Evolutionary conservation across 768 basidiomycete genomes (phyloP).

Genomic region (Trichaptum fuscoviolaceum): DNA sequence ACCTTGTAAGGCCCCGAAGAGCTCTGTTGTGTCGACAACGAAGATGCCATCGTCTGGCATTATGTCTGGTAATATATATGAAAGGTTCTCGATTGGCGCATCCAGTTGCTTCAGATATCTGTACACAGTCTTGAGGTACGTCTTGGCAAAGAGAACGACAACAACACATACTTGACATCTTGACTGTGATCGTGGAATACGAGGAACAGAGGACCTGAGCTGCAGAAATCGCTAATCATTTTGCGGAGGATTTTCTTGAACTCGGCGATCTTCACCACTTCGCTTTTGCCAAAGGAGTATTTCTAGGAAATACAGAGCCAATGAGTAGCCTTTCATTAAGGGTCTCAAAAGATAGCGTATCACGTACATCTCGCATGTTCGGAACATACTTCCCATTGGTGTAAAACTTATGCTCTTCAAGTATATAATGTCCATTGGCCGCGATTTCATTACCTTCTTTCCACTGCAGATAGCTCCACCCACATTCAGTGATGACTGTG

Average conservation of each 20-base stretch:
- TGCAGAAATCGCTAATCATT: constrained; percentile 35
- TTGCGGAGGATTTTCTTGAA: constrained; percentile 49
- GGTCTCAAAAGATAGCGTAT: constrained; percentile 3
- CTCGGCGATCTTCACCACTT: constrained; percentile 41
- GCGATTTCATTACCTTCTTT: constrained; percentile 41
- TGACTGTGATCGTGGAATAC: constrained; percentile 76
- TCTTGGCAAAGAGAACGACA: constrained; percentile 9
- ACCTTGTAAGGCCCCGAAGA: constrained; percentile 73
- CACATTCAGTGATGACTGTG: constrained; percentile 71
- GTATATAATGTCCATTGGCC: constrained; percentile 55
- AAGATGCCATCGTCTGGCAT: constrained; percentile 50
- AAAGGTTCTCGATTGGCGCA: constrained; percentile 47
- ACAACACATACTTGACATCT: constrained; percentile 59
- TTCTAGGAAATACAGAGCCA: constrained; percentile 31
- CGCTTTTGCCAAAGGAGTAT: constrained; percentile 63
- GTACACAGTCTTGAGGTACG: background rate
- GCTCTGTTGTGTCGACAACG: constrained; percentile 66
- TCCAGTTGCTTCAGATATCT: constrained; percentile 55
- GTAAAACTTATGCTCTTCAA: constrained; percentile 54
- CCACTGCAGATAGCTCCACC: constrained; percentile 64
- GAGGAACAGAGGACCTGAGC: constrained; percentile 61
- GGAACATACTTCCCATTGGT: constrained; percentile 60
- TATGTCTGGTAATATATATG: constrained; percentile 52
- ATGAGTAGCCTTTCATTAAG: constrained; percentile 4
- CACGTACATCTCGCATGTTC: constrained; percentile 51